Base-by-base conservation (phyloP, 2,329 filamentous ascomycete genomes). In the Mollisiaceae sp. region DNA sequence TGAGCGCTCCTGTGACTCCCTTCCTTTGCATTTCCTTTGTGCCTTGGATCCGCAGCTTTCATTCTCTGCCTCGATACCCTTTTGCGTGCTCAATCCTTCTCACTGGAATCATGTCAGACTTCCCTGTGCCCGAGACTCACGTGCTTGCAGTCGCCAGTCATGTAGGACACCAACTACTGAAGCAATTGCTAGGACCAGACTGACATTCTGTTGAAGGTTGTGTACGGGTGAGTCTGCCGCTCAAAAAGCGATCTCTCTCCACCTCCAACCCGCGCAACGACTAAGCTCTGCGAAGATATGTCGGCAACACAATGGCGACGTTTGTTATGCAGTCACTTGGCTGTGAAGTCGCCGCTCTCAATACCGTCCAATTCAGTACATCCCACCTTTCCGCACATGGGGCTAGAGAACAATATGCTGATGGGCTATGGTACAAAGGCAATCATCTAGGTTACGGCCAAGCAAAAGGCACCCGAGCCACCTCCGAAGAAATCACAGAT, bases 281-380 rank as follows among this genome's bases (percentile, higher is more conserved):
- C 69, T 73, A 69, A 74, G 63, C 20, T 24, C 43, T 60, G 18
- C 12, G 47, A 77, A 97, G 95, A 77, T 94, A 97, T 85, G 95
- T 99, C 71, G 95, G 95, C 60, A 99, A 99, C 78, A 97, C 94
- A 75, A 97, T 99, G 83, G 94, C 94, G 50, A 93, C 93, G 1
- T 96, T 97, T 76, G 92, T 94, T 71, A 90, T 99, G 85, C 94
- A 99, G 78, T 91, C 91, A 0, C 81, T 99, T 59, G 95, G 95
- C 57, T 97, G 93, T 76, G 94, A 99, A 74, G 94, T 97, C 8
- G 91, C 93, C 9, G 92, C 93, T 2, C 85, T 99, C 74, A 97
- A 99, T 77, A 99, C 95, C 0, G 95, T 99, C 8, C 91, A 99
- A 74, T 99, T 97, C 82, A 98, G 94, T 97, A 82, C 27, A 38